Conservation (phyloP, 1,139 yeast species). For the Pichia sp. region DNA sequence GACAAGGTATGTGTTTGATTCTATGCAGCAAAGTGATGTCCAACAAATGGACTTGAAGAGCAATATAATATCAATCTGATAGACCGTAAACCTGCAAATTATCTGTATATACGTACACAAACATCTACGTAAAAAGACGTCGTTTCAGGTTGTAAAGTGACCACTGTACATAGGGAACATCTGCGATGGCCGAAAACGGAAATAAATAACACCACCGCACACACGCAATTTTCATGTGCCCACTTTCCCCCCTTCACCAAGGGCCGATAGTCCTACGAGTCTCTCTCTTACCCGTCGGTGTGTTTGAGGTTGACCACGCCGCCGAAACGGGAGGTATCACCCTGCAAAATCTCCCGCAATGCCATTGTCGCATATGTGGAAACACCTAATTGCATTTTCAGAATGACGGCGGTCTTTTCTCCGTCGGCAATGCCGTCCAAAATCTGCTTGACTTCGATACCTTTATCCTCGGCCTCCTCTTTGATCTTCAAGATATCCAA, state of each 20-base stretch:
- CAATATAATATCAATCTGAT: neutral
- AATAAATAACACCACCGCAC: constrained; percentile 1
- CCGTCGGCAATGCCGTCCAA: constrained; percentile 42
- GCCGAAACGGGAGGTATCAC: constrained; percentile 30
- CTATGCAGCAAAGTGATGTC: neutral
- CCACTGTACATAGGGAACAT: constrained; percentile 2
- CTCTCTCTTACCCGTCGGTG: neutral
- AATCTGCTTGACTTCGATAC: constrained; percentile 32
- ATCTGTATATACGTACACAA: neutral
- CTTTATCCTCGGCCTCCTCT: constrained; percentile 28
- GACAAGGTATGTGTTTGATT: neutral
- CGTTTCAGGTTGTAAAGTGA: neutral
- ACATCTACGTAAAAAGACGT: neutral
- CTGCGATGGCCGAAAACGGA: neutral
- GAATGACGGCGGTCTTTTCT: constrained; percentile 61
- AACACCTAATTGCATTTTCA: constrained; percentile 75
- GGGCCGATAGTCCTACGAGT: neutral
- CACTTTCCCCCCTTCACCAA: neutral
- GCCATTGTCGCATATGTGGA: constrained; percentile 99
- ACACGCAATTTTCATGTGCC: neutral
- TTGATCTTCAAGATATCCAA: constrained; percentile 53
- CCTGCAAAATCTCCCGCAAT: constrained; percentile 61
- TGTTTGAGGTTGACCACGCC: constrained; percentile 24
- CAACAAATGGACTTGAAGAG: neutral
- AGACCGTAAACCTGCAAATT: neutral